Evolutionary conservation across 106 monocot species (phyloP).

Genomic region (Iris macrosiphon): DNA sequence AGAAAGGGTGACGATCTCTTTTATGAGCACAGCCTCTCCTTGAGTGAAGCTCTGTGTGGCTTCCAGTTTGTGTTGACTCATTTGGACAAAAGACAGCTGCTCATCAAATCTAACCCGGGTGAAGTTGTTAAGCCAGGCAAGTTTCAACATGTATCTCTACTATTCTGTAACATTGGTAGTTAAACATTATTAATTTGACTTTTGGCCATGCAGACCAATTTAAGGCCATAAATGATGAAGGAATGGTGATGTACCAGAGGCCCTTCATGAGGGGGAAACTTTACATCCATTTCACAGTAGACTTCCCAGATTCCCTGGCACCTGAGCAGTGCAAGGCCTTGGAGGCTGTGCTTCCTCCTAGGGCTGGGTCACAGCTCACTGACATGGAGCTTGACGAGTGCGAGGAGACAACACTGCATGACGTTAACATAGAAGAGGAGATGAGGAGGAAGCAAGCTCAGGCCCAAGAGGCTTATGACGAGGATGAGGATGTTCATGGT

Average conservation of each 20-base stretch:
- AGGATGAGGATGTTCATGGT: constrained; percentile 49
- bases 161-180: no score
- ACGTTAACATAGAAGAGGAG: constrained; percentile 68
- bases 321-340: constrained; percentile 50
- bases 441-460: constrained; percentile 60
- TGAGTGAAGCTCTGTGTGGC: constrained; percentile 48
- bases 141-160: no score
- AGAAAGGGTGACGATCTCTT: constrained; percentile 57
- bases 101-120: constrained; percentile 1
- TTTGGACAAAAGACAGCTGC: constrained; percentile 3
- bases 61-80: constrained; percentile 20
- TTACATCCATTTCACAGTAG: constrained; percentile 62
- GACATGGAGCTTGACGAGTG: constrained; percentile 75
- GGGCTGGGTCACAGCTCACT: constrained; percentile 23
- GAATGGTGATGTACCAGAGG: constrained; percentile 23
- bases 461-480: constrained; percentile 58
- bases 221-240: constrained; percentile 26
- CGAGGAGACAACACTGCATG: constrained; percentile 59
- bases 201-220: constrained; percentile 20
- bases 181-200: no score
- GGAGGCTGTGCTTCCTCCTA: constrained; percentile 34
- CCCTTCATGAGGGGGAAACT: constrained; percentile 27
- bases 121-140: constrained; percentile 35
- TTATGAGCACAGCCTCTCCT: constrained; percentile 34
- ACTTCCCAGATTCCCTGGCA: constrained; percentile 46